Percentiles rank a stretch among this genome's conserved stretches.
These are phyloP conservation scores for Musa beccarii DNA, from an alignment of 176 grass and related monocot genomes.

Conservation along the genomic window DNA sequence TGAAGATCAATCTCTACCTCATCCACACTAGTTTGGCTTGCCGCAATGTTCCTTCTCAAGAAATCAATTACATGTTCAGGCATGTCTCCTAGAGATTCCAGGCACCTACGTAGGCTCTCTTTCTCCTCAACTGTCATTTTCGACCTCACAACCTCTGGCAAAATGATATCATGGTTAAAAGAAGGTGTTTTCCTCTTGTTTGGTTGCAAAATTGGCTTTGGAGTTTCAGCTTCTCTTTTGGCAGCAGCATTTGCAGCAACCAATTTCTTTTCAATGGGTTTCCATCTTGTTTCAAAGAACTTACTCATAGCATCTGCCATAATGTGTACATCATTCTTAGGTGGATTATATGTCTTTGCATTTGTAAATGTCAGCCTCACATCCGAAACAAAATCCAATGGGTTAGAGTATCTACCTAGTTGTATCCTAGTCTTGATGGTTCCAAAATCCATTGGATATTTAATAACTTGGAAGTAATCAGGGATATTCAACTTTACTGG, in stretches of 20 bases:
- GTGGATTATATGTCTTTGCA: constrained; percentile 78
- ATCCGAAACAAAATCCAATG: constrained; percentile 65
- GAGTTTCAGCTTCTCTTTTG: constrained; percentile 42
- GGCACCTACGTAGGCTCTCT: constrained; percentile 37
- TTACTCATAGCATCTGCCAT: constrained; percentile 72
- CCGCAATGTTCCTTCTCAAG: constrained; percentile 45
- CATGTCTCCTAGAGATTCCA: constrained; percentile 54
- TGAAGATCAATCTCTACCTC: constrained; percentile 82
- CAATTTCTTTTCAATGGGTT: constrained; percentile 71
- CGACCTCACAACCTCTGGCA: constrained; percentile 24
- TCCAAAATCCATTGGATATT: constrained; percentile 93
- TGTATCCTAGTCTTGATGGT: constrained; percentile 63
- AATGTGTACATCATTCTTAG: constrained; percentile 51
- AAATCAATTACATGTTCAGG: constrained; percentile 67
- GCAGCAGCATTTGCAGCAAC: constrained; percentile 17
- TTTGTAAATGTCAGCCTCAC: constrained; percentile 84
- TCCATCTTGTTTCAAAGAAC: constrained; percentile 88
- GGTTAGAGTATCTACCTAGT: constrained; percentile 47
- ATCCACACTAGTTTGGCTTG: constrained; percentile 50
- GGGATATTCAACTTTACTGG: constrained; percentile 63
- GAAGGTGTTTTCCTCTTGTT: constrained; percentile 76
- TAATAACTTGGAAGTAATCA: constrained; percentile 84
- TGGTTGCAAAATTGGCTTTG: constrained; percentile 37
- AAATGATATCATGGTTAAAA: constrained; percentile 29
- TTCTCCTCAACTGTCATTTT: constrained; percentile 65